phyloP scores from a whole-genome alignment of 495 filamentous ascomycete species.

The Baudoinia panamericana region DNA sequence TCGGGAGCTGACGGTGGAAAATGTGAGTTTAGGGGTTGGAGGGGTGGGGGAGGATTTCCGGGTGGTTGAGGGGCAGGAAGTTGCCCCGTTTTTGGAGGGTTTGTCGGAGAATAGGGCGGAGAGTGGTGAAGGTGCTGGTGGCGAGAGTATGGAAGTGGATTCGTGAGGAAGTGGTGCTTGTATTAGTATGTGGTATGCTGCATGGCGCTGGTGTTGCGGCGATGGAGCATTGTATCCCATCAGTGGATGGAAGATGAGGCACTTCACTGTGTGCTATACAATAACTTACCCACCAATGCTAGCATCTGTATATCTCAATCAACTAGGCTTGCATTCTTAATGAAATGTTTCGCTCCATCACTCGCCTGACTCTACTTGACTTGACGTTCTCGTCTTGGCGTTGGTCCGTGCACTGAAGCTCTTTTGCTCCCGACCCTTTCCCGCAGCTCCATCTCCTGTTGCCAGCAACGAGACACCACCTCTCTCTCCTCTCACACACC shows the following conservation, averaged over 20 bases:
- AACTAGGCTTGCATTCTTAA: no score
- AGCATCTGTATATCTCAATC: no score
- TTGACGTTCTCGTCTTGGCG: no score
- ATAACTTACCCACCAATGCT: no score
- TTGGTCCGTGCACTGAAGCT: no score
- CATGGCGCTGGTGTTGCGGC: constrained; percentile 12
- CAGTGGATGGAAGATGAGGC: no score
- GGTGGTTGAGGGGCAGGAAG: constrained; percentile 80
- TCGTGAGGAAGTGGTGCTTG: constrained; percentile 33
- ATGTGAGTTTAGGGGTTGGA: constrained; percentile 73
- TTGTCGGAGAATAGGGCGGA: constrained; percentile 57
- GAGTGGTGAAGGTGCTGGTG: constrained; percentile 47
- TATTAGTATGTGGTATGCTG: neutral
- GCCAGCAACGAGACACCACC: no score
- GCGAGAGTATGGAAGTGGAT: constrained; percentile 67
- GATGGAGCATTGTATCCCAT: neutral
- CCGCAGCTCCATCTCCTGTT: no score
- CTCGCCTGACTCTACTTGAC: no score
- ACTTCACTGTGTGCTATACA: no score
- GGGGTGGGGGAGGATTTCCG: constrained; percentile 59
- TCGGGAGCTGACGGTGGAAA: constrained; percentile 91
- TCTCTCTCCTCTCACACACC: neutral
- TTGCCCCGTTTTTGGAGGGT: constrained; percentile 50
- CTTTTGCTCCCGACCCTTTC: no score
- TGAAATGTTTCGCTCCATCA: no score